A percentile compares a stretch with the other conserved stretches of the same genome.
Conservation (phyloP, 2,329 filamentous ascomycete species). For the Metarhizium guizhouense region DNA sequence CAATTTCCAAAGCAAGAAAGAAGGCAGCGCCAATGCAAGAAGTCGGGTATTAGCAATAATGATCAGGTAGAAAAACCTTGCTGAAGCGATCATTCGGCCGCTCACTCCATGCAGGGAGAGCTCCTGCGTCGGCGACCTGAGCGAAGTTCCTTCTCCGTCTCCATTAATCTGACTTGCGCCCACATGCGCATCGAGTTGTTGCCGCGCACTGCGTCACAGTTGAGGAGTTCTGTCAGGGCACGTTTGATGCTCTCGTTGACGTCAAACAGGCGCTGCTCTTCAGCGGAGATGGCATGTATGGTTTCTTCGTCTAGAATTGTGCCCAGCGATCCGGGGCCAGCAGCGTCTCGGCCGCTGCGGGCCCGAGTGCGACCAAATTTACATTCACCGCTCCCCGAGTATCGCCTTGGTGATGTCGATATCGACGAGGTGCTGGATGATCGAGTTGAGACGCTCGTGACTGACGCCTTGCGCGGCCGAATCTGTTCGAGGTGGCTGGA, state of each 20-base stretch:
- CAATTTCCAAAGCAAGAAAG: neutral
- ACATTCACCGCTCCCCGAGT: conserved; percentile 24
- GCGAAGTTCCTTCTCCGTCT: conserved; percentile 50
- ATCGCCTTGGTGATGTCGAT: conserved; percentile 39
- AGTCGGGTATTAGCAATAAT: neutral
- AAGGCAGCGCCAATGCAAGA: neutral
- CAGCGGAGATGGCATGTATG: conserved; percentile 38
- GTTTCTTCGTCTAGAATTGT: conserved; percentile 39
- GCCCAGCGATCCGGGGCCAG: conserved; percentile 19
- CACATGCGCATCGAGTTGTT: conserved; percentile 45
- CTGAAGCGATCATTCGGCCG: neutral
- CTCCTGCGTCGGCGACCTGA: conserved; percentile 41
- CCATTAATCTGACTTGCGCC: conserved; percentile 50
- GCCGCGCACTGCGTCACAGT: conserved; percentile 45
- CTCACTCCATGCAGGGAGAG: conserved; percentile 20
- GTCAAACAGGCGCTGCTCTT: conserved; percentile 44
- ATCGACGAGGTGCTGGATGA: conserved; percentile 52
- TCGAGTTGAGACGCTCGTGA: conserved; percentile 25
- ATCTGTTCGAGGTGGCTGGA: conserved; percentile 42
- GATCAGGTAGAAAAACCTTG: neutral
- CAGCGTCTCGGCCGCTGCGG: conserved; percentile 24
- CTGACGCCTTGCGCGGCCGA: conserved; percentile 28
- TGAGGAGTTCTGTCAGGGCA: conserved; percentile 51
- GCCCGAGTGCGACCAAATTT: conserved; percentile 16
- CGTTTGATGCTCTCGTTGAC: conserved; percentile 55